Evolutionary conservation across 108 stramenopile species (phyloP).

Genomic region (Cylindrotheca closterium): DNA sequence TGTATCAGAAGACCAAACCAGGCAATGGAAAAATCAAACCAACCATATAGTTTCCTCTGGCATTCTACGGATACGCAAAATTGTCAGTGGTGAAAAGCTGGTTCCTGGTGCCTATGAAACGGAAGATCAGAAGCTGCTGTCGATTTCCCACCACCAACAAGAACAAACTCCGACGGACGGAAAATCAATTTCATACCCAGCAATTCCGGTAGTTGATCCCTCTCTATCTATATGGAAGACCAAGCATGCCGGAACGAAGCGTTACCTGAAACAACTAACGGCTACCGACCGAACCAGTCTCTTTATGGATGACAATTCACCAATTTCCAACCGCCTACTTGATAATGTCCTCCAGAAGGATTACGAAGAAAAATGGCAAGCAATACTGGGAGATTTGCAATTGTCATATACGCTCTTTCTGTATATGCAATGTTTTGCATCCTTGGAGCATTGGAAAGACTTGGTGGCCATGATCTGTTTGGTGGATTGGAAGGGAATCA

Average conservation of each 20-base stretch:
- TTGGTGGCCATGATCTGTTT: slow-evolving; percentile 48
- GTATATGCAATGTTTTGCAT: slow-evolving; percentile 66
- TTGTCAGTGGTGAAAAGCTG: slow-evolving; percentile 51
- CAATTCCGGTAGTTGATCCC: slow-evolving; percentile 67
- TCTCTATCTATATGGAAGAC: slow-evolving; percentile 28
- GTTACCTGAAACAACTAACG: slow-evolving; percentile 47
- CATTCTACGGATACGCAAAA: slow-evolving; percentile 14
- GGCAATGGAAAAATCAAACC: slow-evolving; percentile 24
- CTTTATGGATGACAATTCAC: slow-evolving; percentile 23
- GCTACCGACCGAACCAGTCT: slow-evolving; percentile 57
- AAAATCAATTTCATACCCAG: slow-evolving; percentile 48
- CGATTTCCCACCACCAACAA: neutral
- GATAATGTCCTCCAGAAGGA: slow-evolving; percentile 33
- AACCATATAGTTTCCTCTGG: slow-evolving; percentile 12
- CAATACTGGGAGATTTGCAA: slow-evolving; percentile 78
- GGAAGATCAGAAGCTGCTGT: slow-evolving; percentile 15
- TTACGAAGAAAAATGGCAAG: slow-evolving; percentile 38
- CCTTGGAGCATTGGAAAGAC: slow-evolving; percentile 80
- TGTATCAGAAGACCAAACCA: slow-evolving; percentile 23
- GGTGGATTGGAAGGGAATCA: neutral
- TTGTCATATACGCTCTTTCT: slow-evolving; percentile 70
- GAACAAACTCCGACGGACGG: slow-evolving; percentile 34
- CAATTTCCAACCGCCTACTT: slow-evolving; percentile 25
- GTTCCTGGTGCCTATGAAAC: slow-evolving; percentile 58
- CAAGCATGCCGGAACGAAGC: slow-evolving; percentile 63